Evolutionary conservation across 1,139 yeast genomes (phyloP).

Genomic region (Kodamaea fungicola): DNA sequence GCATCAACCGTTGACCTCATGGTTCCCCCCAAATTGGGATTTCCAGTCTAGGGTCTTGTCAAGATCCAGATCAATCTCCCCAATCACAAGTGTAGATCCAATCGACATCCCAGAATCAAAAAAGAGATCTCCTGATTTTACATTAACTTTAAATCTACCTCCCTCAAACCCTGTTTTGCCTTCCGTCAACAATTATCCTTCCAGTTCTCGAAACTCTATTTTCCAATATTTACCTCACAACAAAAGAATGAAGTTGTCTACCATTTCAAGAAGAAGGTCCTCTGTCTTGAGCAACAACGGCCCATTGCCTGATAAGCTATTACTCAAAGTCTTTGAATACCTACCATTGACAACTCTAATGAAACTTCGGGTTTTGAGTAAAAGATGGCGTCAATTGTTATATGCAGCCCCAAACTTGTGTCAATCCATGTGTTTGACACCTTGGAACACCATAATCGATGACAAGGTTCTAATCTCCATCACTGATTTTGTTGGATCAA

Average conservation of each 20-base stretch:
- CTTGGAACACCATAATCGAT: slow-evolving; percentile 58
- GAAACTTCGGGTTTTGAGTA: slow-evolving; percentile 53
- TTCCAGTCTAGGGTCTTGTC: slow-evolving; percentile 8
- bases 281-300: slow-evolving; percentile 52
- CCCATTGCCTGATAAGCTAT: slow-evolving; percentile 55
- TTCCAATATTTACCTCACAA: slow-evolving; percentile 53
- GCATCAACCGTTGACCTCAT: slow-evolving; percentile 10
- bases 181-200: slow-evolving; percentile 20
- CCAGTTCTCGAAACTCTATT: slow-evolving; percentile 9
- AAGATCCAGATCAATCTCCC: slow-evolving; percentile 19
- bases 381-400: slow-evolving; percentile 66
- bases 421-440: slow-evolving; percentile 50
- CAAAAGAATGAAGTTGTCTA: slow-evolving; percentile 47
- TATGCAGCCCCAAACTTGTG: slow-evolving; percentile 53
- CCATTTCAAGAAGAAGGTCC: slow-evolving; percentile 43
- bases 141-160: slow-evolving; percentile 22
- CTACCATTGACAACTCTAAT: slow-evolving; percentile 54
- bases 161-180: slow-evolving; percentile 35
- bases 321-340: slow-evolving; percentile 50
- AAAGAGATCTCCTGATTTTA: slow-evolving; percentile 7
- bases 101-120: slow-evolving; percentile 7
- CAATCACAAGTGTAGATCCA: slow-evolving; percentile 14
- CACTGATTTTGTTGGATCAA: slow-evolving; percentile 65
- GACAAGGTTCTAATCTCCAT: slow-evolving; percentile 57
- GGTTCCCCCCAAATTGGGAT: slow-evolving; percentile 15